Percentiles rank a stretch among this genome's conserved stretches.
Conservation (phyloP, 306 rosid genomes). For the Abrus pulchellus region DNA sequence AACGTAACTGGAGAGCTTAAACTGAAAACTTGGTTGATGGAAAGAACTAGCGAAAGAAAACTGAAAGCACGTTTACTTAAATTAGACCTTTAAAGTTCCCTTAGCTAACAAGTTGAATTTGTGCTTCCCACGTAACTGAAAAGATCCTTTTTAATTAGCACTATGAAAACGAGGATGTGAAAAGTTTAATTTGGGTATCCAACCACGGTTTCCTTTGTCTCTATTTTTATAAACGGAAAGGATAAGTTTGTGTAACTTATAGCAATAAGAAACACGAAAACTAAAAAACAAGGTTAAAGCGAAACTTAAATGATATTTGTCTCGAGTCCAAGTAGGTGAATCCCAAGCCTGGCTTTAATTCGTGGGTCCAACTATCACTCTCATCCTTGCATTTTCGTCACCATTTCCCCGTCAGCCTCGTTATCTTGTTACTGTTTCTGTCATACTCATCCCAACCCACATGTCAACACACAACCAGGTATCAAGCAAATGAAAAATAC, state of each 20-base stretch:
- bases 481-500: conserved; percentile 43
- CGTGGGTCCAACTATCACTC: conserved; percentile 56
- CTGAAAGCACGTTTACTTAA: not conserved
- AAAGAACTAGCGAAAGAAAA: conserved; percentile 16
- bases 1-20: not conserved
- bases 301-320: conserved; percentile 27
- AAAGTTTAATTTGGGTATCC: conserved; percentile 40
- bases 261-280: conserved; percentile 8
- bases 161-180: conserved; percentile 28
- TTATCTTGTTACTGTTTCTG: conserved; percentile 38
- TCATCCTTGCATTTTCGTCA: conserved; percentile 48
- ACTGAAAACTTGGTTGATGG: not conserved
- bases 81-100: conserved; percentile 29
- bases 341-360: conserved; percentile 48
- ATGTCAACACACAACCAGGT: conserved; percentile 43
- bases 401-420: conserved; percentile 35
- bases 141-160: conserved; percentile 11
- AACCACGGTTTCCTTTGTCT: conserved; percentile 22
- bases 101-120: conserved; percentile 40
- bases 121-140: conserved; percentile 53
- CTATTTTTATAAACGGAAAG: conserved; percentile 36
- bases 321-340: conserved; percentile 47
- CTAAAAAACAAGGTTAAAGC: conserved; percentile 31
- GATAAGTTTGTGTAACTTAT: conserved; percentile 44
- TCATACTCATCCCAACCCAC: conserved; percentile 60